These are phyloP conservation scores for Penicillium soppii DNA, from an alignment of 495 filamentous ascomycete species.

Conservation along the genomic window DNA sequence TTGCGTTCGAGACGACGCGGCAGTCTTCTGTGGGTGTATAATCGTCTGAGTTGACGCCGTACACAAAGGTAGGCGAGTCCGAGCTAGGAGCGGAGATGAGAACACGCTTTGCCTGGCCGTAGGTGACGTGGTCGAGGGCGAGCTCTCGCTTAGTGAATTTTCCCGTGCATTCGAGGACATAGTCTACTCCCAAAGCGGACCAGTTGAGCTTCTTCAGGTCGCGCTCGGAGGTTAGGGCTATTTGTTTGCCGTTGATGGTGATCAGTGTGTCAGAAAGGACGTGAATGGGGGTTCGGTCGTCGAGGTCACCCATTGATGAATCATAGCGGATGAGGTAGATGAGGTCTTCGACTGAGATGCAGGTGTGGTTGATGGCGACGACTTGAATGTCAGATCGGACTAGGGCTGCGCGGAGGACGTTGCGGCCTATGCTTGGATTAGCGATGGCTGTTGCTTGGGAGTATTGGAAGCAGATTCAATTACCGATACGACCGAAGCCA, in stretches of 20 bases:
- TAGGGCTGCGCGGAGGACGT: constrained; percentile 36
- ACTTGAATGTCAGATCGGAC: constrained; percentile 30
- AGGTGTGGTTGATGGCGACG: constrained; percentile 40
- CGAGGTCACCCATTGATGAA: constrained; percentile 32
- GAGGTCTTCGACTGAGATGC: constrained; percentile 31
- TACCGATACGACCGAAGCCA: constrained; percentile 36
- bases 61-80: constrained; percentile 36
- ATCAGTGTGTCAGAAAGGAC: constrained; percentile 28
- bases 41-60: constrained; percentile 31
- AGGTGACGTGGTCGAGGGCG: constrained; percentile 30
- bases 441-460: background rate
- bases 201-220: constrained; percentile 37
- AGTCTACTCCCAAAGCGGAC: constrained; percentile 29
- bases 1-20: constrained; percentile 33
- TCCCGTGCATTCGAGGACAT: constrained; percentile 37
- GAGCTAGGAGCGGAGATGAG: constrained; percentile 37
- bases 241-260: constrained; percentile 23
- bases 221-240: constrained; percentile 35
- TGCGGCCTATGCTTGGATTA: constrained; percentile 22
- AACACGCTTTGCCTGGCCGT: constrained; percentile 34
- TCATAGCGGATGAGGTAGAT: constrained; percentile 41
- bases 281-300: constrained; percentile 26
- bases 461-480: background rate
- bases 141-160: constrained; percentile 37
- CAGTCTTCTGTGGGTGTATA: constrained; percentile 26